phyloP scores from a whole-genome alignment of 1,284 basidiomycete genomes.

The Leccinum insigne region DNA sequence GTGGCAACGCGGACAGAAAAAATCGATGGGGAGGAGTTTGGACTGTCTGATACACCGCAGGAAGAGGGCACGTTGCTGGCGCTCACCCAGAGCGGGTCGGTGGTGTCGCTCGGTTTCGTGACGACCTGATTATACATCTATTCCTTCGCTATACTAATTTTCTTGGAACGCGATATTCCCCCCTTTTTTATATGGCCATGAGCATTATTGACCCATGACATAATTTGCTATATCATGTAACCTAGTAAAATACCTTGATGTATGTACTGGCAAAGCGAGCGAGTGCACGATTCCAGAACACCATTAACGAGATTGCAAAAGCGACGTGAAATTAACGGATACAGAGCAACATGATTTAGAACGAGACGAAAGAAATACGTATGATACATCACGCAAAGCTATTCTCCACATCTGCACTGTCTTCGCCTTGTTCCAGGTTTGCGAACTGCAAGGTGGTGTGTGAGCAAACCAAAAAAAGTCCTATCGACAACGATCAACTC shows the following conservation, averaged over 20 bases:
- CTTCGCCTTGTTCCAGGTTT: conserved; percentile 81
- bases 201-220: neutral
- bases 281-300: neutral
- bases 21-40: conserved; percentile 8
- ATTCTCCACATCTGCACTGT: conserved; percentile 91
- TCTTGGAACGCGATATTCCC: conserved; percentile 15
- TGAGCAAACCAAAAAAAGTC: conserved; percentile 5
- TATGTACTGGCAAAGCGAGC: conserved; percentile 1
- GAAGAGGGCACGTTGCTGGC: conserved; percentile 11
- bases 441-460: conserved; percentile 59
- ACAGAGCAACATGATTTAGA: neutral
- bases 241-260: neutral
- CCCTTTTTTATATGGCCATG: neutral
- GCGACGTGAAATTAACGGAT: neutral
- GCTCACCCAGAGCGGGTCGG: conserved; percentile 21
- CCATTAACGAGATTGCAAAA: conserved; percentile 1
- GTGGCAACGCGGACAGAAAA: conserved; percentile 14
- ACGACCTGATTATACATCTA: conserved; percentile 4
- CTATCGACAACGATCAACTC: conserved; percentile 33
- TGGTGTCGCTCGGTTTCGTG: conserved; percentile 34
- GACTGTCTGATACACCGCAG: conserved; percentile 3
- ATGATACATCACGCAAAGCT: conserved; percentile 60
- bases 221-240: neutral
- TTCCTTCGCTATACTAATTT: conserved; percentile 13
- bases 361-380: neutral